These are phyloP conservation scores for Sporothrix protearum DNA, from an alignment of 2,329 filamentous ascomycete species.

Conservation along the genomic window DNA sequence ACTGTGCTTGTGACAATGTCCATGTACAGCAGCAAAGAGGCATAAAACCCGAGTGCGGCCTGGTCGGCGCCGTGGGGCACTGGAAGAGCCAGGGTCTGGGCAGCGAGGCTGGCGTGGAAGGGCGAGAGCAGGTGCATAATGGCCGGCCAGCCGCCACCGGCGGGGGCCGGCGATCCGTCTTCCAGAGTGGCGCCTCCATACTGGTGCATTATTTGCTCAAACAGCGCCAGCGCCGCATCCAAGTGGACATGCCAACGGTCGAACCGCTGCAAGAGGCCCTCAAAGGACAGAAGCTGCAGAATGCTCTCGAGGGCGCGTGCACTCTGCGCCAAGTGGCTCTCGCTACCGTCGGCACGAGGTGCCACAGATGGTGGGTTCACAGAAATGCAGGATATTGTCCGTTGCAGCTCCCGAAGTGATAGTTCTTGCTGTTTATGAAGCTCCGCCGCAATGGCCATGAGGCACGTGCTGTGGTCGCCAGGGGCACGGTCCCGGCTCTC, in stretches of 20 bases:
- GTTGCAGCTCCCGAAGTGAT: slow-evolving; percentile 32
- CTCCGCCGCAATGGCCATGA: slow-evolving; percentile 26
- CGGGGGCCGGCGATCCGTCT: background rate
- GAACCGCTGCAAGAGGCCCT: slow-evolving; percentile 36
- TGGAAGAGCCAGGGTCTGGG: background rate
- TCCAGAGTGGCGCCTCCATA: slow-evolving; percentile 26
- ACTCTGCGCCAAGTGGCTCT: slow-evolving; percentile 30
- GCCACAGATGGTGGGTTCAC: background rate
- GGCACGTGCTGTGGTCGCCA: slow-evolving; percentile 24
- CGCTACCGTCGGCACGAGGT: slow-evolving; percentile 27
- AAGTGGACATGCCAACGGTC: slow-evolving; percentile 44
- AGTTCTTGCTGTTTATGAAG: slow-evolving; percentile 36
- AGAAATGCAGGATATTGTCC: slow-evolving; percentile 30
- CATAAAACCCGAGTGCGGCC: slow-evolving; percentile 36
- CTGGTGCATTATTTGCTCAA: slow-evolving; percentile 36
- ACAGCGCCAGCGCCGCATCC: slow-evolving; percentile 42
- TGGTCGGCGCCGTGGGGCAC: slow-evolving; percentile 36
- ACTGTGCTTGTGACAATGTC: slow-evolving; percentile 39
- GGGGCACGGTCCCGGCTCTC: background rate
- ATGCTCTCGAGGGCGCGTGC: slow-evolving; percentile 39
- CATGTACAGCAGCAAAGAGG: slow-evolving; percentile 37
- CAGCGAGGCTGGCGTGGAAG: background rate
- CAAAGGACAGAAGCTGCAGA: slow-evolving; percentile 44
- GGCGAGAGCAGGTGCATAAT: background rate
- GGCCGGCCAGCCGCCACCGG: slow-evolving; percentile 19